Percentiles rank a stretch among this genome's conserved stretches.
These are phyloP conservation scores for Laguncularia racemosa DNA, from an alignment of 345 rosid genomes.

Conservation along the genomic window DNA sequence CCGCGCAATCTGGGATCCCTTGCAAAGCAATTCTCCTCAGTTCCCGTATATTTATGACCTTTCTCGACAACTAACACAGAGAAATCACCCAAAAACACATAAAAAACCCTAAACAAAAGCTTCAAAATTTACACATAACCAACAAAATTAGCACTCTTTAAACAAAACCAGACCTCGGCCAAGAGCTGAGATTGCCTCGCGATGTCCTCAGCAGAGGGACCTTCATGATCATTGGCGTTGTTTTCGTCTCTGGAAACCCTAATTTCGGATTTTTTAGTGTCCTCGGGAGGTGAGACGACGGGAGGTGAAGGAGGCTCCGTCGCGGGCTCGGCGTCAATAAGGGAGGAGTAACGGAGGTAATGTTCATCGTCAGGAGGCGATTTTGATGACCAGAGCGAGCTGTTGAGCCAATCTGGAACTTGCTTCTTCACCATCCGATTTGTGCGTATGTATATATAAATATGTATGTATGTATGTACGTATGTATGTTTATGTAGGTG, in stretches of 20 bases:
- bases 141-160: background rate
- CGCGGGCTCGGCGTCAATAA: conserved; percentile 16
- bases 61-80: conserved; percentile 56
- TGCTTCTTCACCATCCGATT: conserved; percentile 67
- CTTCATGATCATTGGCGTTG: conserved; percentile 23
- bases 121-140: background rate
- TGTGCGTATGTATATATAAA: background rate
- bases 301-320: conserved; percentile 32
- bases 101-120: background rate
- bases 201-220: conserved; percentile 52
- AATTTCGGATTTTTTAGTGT: background rate
- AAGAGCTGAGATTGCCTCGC: conserved; percentile 70
- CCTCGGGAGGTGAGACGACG: conserved; percentile 5
- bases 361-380: conserved; percentile 43
- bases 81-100: background rate
- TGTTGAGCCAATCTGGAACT: conserved; percentile 96
- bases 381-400: conserved; percentile 78
- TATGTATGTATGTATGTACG: background rate
- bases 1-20: conserved; percentile 83
- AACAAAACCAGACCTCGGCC: conserved; percentile 46
- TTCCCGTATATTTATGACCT: conserved; percentile 72
- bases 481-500: too few relatives aligned
- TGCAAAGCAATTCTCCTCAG: conserved; percentile 69
- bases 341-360: conserved; percentile 19
- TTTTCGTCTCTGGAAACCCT: conserved; percentile 1